Evolutionary conservation across 108 stramenopile genomes (phyloP), one percentile per base, ranked within the genome.

Genomic region (Nitzschia palea): DNA sequence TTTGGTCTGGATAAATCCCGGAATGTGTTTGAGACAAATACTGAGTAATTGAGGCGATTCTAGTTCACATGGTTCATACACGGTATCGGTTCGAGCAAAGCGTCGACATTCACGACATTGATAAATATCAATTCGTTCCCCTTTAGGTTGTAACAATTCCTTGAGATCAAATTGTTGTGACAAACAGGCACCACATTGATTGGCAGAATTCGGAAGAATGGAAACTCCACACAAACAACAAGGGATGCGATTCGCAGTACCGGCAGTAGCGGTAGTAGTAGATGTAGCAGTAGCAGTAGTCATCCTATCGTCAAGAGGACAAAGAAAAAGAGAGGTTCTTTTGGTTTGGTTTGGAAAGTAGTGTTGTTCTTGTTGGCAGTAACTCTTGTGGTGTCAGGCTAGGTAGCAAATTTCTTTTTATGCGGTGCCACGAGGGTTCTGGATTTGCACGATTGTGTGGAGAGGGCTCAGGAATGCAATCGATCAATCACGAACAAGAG

Each of bases 41-140:
- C 91, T 78, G 83, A 99, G 79, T 29, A 99, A 78, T 65, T 97
- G 95, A 15, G 95, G 86, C 28, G 86, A 86, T 75, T 99, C 99
- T 17, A 70, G 78, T 56, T 91, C 95, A 36, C 78, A 57, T 35
- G 77, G 59, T 20, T 83, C 62, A 72, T 83, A 98, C 18, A 67
- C 37, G 0, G 65, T 72, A 9, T 70, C 73, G 6, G 67, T 65
- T 15, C 75, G 47, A 35, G 81, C 74, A 62, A 84, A 98, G 20
- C 84, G 61, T 43, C 92, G 80, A 77, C 99, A 99, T 51, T 91
- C 78, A 35, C 96, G 88, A 72, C 99, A 99, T 67, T 91, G 94
- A 69, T 88, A 58, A 20, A 89, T 66, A 23, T 48, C 54, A 50
- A 80, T 67, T 3, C 62, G 71, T 26, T 61, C 55, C 8, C 85